These are phyloP conservation scores for Glomus cerebriforme DNA, from an alignment of 192 early-diverging fungal species.

Conservation along the genomic window DNA sequence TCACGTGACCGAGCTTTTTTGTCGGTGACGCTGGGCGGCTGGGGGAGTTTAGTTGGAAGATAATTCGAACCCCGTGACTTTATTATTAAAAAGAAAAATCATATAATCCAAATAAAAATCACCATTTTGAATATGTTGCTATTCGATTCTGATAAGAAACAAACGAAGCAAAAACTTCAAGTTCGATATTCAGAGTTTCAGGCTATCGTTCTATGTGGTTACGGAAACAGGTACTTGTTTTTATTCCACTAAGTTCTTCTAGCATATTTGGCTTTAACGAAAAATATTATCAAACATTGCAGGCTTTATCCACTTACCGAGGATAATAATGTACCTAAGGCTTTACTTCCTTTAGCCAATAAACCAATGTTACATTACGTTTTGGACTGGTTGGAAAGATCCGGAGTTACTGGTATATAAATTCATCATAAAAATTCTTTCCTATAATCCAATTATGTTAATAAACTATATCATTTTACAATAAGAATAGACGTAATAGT, in stretches of 20 bases:
- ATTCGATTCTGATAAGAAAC: constrained; percentile 22
- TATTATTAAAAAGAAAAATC: no score
- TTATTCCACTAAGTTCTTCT: not conserved
- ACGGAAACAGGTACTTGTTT: constrained; percentile 58
- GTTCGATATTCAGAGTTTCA: constrained; percentile 57
- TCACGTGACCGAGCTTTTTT: no score
- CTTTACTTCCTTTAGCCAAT: constrained; percentile 90
- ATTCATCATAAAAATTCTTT: not conserved
- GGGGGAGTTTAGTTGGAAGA: no score
- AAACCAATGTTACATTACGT: constrained; percentile 94
- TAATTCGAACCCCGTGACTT: no score
- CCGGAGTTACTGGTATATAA: constrained; percentile 59
- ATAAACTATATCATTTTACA: not conserved
- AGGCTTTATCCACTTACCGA: constrained; percentile 80
- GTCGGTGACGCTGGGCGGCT: no score
- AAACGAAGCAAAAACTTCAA: constrained; percentile 16
- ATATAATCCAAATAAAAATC: not conserved
- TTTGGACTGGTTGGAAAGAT: constrained; percentile 91
- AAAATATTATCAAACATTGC: not conserved
- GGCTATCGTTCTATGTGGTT: constrained; percentile 66
- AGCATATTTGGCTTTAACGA: not conserved
- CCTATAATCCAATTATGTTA: not conserved
- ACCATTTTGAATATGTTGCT: no score
- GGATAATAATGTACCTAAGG: constrained; percentile 86
- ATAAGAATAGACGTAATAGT: constrained; percentile 70